Percentiles rank a stretch among this genome's conserved stretches.
Evolutionary conservation across 441 rosid genomes (phyloP).

Genomic region (Lepidium campestre): DNA sequence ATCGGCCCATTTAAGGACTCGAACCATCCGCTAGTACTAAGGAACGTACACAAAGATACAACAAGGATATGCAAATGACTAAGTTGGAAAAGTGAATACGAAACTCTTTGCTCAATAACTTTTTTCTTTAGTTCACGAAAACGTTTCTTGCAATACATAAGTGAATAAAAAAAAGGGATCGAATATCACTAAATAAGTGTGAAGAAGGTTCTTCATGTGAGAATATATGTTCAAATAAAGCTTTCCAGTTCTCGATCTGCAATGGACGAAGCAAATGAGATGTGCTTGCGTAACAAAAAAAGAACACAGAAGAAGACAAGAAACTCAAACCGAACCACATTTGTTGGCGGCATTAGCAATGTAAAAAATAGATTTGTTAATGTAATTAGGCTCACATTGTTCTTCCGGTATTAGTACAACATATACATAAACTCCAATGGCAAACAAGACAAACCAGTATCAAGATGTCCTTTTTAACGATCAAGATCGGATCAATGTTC

Average conservation of each 20-base stretch:
- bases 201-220: constrained; percentile 1
- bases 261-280: neutral
- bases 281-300: neutral
- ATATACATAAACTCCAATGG: neutral
- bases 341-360: neutral
- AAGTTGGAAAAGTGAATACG: too few species aligned
- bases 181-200: neutral
- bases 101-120: neutral
- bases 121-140: constrained; percentile 1
- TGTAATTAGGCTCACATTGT: neutral
- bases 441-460: neutral
- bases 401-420: neutral
- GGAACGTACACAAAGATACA: too few species aligned
- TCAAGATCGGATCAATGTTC: neutral
- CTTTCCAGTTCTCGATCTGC: constrained; percentile 6
- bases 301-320: neutral
- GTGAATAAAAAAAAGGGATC: neutral
- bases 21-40: too few species aligned
- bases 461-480: neutral
- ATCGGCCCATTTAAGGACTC: too few species aligned
- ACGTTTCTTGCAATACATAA: neutral
- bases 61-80: too few species aligned
- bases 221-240: neutral
- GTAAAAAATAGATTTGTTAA: neutral
- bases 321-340: neutral